These are phyloP conservation scores for Fomes fomentarius DNA, from an alignment of 1,284 basidiomycete species.

Conservation along the genomic window DNA sequence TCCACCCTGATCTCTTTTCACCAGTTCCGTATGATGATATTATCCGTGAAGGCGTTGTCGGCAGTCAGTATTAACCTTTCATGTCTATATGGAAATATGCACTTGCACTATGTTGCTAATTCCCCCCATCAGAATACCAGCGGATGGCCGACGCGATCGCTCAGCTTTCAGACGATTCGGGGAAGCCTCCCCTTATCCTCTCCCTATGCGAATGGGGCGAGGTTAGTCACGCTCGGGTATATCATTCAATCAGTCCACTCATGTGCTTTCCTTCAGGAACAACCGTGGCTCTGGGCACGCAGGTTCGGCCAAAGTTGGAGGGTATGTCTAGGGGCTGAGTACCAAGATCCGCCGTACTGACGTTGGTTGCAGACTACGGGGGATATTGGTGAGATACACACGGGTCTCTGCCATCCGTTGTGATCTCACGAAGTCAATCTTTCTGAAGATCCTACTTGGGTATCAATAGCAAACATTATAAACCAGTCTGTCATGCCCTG, in stretches of 20 bases:
- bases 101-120: too few species aligned
- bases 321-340: slow-evolving; percentile 30
- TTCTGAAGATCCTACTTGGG: slow-evolving; percentile 35
- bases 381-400: slow-evolving; percentile 34
- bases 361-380: slow-evolving; percentile 29
- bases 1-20: not conserved
- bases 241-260: not conserved
- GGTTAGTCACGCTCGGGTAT: slow-evolving; percentile 33
- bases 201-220: slow-evolving; percentile 57
- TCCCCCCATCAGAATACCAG: slow-evolving; percentile 42
- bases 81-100: too few species aligned
- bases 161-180: slow-evolving; percentile 40
- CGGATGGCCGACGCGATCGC: slow-evolving; percentile 52
- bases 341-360: not conserved
- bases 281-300: slow-evolving; percentile 43
- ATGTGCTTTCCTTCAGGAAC: slow-evolving; percentile 22
- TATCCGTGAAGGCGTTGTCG: slow-evolving; percentile 48
- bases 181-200: slow-evolving; percentile 48
- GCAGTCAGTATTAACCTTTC: slow-evolving; percentile 40
- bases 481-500: slow-evolving; percentile 37
- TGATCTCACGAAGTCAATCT: not conserved
- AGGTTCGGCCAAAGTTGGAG: slow-evolving; percentile 49
- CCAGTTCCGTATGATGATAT: slow-evolving; percentile 52
- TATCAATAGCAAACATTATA: slow-evolving; percentile 43
- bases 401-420: not conserved